These are phyloP conservation scores for Leccinum aurantiacum DNA, from an alignment of 768 basidiomycete species.

Conservation along the genomic window DNA sequence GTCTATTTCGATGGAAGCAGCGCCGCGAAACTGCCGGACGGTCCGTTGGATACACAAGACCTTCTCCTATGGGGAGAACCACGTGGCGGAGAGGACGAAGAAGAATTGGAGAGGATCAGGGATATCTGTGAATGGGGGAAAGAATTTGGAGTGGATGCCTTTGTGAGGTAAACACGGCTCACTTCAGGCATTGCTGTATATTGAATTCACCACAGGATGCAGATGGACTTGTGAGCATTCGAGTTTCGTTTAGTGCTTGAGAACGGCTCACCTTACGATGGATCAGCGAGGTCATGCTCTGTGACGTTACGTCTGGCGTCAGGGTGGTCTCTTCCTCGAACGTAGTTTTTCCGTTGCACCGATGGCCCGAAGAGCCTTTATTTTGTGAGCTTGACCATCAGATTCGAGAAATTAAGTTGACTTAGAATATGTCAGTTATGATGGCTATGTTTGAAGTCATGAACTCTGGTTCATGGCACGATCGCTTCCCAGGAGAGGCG, in stretches of 20 bases:
- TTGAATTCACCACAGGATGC: constrained; percentile 38
- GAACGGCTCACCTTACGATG: background rate
- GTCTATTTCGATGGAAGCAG: constrained; percentile 31
- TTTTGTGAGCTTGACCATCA: constrained; percentile 1
- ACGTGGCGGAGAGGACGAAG: constrained; percentile 14
- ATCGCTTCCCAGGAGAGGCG: constrained; percentile 27
- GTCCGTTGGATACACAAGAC: constrained; percentile 38
- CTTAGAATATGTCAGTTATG: background rate
- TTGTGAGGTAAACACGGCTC: constrained; percentile 27
- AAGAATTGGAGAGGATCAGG: constrained; percentile 28
- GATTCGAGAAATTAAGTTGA: background rate
- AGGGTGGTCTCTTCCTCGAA: constrained; percentile 39
- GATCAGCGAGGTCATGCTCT: constrained; percentile 45
- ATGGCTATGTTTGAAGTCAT: constrained; percentile 10
- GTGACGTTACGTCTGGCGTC: constrained; percentile 34
- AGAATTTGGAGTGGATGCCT: constrained; percentile 34
- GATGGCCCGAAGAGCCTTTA: background rate
- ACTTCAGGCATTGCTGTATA: constrained; percentile 19
- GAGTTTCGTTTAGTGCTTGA: background rate
- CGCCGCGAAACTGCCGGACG: constrained; percentile 3
- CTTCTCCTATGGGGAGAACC: constrained; percentile 32
- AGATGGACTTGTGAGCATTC: constrained; percentile 47
- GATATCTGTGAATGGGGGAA: constrained; percentile 37
- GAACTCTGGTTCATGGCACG: constrained; percentile 25
- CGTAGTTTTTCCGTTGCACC: constrained; percentile 13